Conservation (phyloP, 805 yeast species). For the Candida palmyrensis region DNA sequence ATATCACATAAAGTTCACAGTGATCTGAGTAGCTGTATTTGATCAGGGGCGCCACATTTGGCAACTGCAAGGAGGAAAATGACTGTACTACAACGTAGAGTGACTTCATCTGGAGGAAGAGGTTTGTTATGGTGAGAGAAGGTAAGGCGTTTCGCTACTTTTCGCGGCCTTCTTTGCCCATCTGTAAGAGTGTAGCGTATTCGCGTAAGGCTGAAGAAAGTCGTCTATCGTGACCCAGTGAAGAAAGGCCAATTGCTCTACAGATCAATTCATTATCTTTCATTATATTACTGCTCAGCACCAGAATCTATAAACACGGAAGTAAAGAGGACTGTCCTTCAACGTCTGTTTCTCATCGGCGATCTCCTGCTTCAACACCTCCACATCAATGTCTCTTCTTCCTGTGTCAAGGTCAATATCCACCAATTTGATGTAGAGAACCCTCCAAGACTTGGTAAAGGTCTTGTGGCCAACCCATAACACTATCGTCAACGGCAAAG, state of each 20-base stretch:
- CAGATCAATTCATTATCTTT: too few relatives aligned
- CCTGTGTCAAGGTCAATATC: conserved; percentile 41
- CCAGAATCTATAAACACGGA: conserved; percentile 25
- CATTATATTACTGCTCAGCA: too few relatives aligned
- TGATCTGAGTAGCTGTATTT: background rate
- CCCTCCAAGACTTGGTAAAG: conserved; percentile 23
- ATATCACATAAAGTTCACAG: background rate
- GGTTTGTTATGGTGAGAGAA: too few relatives aligned
- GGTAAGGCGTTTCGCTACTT: too few relatives aligned
- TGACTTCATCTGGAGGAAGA: too few relatives aligned
- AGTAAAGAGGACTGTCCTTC: conserved; percentile 20
- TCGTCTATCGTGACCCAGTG: too few relatives aligned
- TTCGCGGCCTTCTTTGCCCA: too few relatives aligned
- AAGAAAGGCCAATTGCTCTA: too few relatives aligned
- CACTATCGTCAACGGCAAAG: conserved; percentile 40
- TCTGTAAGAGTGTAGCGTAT: too few relatives aligned
- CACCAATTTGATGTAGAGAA: conserved; percentile 19
- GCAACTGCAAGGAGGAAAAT: too few relatives aligned
- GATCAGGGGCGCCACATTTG: background rate
- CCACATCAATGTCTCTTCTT: conserved; percentile 34
- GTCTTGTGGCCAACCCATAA: conserved; percentile 40
- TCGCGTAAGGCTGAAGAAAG: too few relatives aligned
- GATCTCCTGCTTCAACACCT: conserved; percentile 34
- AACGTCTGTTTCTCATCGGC: conserved; percentile 31
- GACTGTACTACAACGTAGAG: too few relatives aligned